Evolutionary conservation across 805 yeast species (phyloP).

Genomic region (Pichia kluyveri): DNA sequence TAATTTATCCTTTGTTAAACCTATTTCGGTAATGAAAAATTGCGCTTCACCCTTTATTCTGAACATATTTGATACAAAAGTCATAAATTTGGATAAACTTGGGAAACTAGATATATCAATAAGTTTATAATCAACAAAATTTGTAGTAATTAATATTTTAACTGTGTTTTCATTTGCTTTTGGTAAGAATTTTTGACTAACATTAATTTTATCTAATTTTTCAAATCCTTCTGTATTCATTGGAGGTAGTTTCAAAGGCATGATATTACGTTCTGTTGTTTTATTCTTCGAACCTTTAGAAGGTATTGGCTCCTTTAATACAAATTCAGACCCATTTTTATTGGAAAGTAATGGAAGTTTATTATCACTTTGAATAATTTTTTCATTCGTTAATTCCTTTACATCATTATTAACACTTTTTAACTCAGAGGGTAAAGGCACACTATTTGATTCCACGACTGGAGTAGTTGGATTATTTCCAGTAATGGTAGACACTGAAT

Average conservation of each 20-base stretch:
- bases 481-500: neutral
- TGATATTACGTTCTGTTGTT: neutral
- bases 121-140: constrained; percentile 47
- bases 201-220: neutral
- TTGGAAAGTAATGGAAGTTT: neutral
- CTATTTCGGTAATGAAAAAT: constrained; percentile 8
- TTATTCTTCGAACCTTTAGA: neutral
- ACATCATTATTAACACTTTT: too few relatives aligned
- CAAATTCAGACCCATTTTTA: neutral
- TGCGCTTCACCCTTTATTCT: constrained; percentile 2
- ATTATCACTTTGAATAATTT: too few relatives aligned
- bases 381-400: too few relatives aligned
- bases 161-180: constrained; percentile 22
- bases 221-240: neutral
- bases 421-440: neutral
- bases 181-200: constrained; percentile 33
- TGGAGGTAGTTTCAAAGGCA: neutral
- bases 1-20: constrained; percentile 5
- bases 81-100: constrained; percentile 33
- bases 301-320: neutral
- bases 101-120: constrained; percentile 30
- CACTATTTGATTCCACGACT: neutral
- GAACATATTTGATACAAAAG: constrained; percentile 57
- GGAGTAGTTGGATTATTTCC: neutral
- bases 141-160: constrained; percentile 51